Percentiles rank a stretch among this genome's conserved stretches.
phyloP scores from a whole-genome alignment of 139 green algal species.

The Chlorella sorokiniana region DNA sequence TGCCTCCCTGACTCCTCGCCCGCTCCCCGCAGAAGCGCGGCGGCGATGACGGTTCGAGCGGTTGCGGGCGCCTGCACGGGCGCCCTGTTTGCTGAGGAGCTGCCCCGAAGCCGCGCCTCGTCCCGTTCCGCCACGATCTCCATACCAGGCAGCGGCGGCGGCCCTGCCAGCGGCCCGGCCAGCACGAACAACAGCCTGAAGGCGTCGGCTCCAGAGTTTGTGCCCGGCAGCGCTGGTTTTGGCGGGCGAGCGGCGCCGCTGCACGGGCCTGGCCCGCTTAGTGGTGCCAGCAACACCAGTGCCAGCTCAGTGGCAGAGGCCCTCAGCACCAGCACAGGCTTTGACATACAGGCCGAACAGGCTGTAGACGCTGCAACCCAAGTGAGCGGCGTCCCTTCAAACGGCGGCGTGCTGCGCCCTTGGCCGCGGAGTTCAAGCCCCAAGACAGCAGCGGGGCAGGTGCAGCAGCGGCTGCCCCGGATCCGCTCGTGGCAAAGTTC shows the following conservation, averaged over 20 bases:
- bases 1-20: no score
- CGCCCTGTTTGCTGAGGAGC: no score
- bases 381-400: no score
- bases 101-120: no score
- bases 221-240: neutral
- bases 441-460: neutral
- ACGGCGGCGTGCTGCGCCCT: neutral
- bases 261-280: no score
- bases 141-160: neutral
- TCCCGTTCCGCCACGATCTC: neutral
- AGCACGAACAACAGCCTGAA: neutral
- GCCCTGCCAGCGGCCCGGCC: neutral
- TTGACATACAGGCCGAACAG: neutral
- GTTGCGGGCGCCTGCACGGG: no score
- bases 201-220: neutral
- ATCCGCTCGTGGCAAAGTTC: neutral
- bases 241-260: no score
- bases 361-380: neutral
- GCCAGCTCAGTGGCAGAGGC: neutral
- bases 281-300: no score
- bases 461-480: neutral
- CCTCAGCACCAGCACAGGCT: neutral
- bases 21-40: no score
- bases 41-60: no score
- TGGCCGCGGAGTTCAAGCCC: conserved; percentile 11